Evolutionary conservation across 257 asterid genomes (phyloP), one percentile per base, ranked within the genome.

Genomic region (Capsicum chinense): DNA sequence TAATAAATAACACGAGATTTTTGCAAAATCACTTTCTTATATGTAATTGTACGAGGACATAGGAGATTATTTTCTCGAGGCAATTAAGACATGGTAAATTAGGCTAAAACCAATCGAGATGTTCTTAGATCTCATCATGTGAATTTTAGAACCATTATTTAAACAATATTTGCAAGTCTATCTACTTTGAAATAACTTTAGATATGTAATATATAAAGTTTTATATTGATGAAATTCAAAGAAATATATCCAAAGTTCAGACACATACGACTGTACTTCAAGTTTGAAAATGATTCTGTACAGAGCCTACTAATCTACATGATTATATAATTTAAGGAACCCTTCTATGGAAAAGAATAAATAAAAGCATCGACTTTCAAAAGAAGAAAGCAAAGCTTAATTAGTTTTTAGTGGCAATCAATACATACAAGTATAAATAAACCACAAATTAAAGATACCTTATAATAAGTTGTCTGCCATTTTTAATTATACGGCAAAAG

Each of bases 391-490:
- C 73, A 13, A 26, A 52, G 26, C 2, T 7, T 76, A 76, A 54
- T 78, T 68, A 39, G 3, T 54, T 54, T 54, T 54, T 78, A 12
- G 81, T 78, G 81, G 64, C 26, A 21, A 78, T 78, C 26, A 54
- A 13, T 54, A 54, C 9, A 54, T 54, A 54, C 9, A 54, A 1
- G 15, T 26, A 56, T 14, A 52, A 54, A 54, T 14, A 52, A 78
- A 2, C 21, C 50, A 78, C 50, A 54, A 54, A 52, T 26, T 1
- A 26, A 76, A 26, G 63, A 56, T 26, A 52, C 63, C 47, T 44
- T 47, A 68, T 64, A 9, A 16, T 64, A 9, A 16, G 39, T 47
- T 90, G 92, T 89, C 94, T 83, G 91, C 91, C 92, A 89, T 82
- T 67, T 69, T 79, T 59, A 82, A 80, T 54, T 76, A 78, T 82